A percentile compares a stretch with the other conserved stretches of the same genome.
These are phyloP conservation scores for Penicillium freii DNA, from an alignment of 2,329 filamentous ascomycete species.

Conservation along the genomic window DNA sequence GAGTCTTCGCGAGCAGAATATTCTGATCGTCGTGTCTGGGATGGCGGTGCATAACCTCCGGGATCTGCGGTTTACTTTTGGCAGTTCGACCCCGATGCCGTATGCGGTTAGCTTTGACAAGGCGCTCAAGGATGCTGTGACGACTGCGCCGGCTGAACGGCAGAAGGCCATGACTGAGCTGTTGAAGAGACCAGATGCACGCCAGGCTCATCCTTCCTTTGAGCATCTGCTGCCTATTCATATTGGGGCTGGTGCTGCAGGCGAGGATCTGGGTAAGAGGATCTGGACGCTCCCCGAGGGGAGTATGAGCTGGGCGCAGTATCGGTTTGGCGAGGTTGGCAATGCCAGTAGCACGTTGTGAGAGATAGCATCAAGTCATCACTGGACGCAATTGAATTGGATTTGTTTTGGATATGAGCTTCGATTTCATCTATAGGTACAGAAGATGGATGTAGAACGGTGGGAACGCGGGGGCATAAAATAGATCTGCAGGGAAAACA, in stretches of 20 bases:
- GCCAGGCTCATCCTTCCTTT: slow-evolving; percentile 62
- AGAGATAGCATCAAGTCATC: neutral
- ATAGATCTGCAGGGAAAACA: slow-evolving; percentile 14
- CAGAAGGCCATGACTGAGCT: slow-evolving; percentile 48
- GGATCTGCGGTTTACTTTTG: slow-evolving; percentile 51
- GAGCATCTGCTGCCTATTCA: slow-evolving; percentile 63
- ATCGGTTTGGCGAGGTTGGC: slow-evolving; percentile 47
- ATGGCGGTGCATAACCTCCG: slow-evolving; percentile 73
- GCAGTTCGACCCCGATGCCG: slow-evolving; percentile 50
- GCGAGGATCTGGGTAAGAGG: slow-evolving; percentile 46
- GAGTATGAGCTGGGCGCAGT: slow-evolving; percentile 57
- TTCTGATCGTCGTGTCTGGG: slow-evolving; percentile 68
- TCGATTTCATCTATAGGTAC: slow-evolving; percentile 43
- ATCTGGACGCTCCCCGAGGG: slow-evolving; percentile 52
- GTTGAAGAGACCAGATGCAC: slow-evolving; percentile 53
- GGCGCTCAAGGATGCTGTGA: slow-evolving; percentile 64
- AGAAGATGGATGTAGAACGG: slow-evolving; percentile 28
- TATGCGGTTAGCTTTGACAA: slow-evolving; percentile 65
- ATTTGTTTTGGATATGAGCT: slow-evolving; percentile 16
- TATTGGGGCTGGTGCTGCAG: slow-evolving; percentile 57
- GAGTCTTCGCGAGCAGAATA: slow-evolving; percentile 63
- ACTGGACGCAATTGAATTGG: slow-evolving; percentile 3
- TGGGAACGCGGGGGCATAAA: slow-evolving; percentile 28
- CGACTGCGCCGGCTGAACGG: slow-evolving; percentile 43
- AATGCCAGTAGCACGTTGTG: slow-evolving; percentile 18